Evolutionary conservation across 805 yeast species (phyloP).

Genomic region (Metschnikowia colocasiae): DNA sequence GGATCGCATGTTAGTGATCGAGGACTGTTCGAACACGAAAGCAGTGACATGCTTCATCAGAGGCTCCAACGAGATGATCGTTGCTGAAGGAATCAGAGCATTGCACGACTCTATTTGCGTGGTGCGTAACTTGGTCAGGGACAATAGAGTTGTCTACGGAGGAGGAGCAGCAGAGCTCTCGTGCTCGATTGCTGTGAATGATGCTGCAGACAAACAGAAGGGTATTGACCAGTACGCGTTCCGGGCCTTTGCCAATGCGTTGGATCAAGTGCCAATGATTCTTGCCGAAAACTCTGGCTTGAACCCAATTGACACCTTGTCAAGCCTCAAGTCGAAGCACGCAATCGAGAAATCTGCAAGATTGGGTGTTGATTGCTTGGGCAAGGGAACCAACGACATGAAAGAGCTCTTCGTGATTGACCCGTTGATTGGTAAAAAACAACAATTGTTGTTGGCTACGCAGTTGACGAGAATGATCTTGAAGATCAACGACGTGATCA

Average conservation of each 20-base stretch:
- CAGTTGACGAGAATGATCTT: constrained; percentile 97
- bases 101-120: constrained; percentile 96
- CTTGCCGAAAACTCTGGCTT: constrained; percentile 96
- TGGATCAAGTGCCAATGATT: constrained; percentile 90
- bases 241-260: constrained; percentile 88
- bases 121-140: constrained; percentile 89
- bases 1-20: constrained; percentile 93
- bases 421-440: constrained; percentile 96
- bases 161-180: constrained; percentile 98
- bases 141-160: constrained; percentile 94
- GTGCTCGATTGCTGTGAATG: constrained; percentile 85
- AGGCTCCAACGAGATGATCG: constrained; percentile 97
- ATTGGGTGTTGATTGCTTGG: constrained; percentile 92
- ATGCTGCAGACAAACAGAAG: constrained; percentile 86
- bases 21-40: constrained; percentile 78
- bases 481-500: constrained; percentile 94
- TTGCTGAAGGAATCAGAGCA: constrained; percentile 95
- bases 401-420: constrained; percentile 90
- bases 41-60: constrained; percentile 92
- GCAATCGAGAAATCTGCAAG: constrained; percentile 64
- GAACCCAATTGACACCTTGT: constrained; percentile 86
- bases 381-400: constrained; percentile 87
- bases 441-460: constrained; percentile 91
- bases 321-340: constrained; percentile 80
- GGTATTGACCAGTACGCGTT: constrained; percentile 98